Percentiles rank a stretch among this genome's conserved stretches.
Conservation (phyloP, 139 green algal species). For the Limnomonas spitsbergensis region DNA sequence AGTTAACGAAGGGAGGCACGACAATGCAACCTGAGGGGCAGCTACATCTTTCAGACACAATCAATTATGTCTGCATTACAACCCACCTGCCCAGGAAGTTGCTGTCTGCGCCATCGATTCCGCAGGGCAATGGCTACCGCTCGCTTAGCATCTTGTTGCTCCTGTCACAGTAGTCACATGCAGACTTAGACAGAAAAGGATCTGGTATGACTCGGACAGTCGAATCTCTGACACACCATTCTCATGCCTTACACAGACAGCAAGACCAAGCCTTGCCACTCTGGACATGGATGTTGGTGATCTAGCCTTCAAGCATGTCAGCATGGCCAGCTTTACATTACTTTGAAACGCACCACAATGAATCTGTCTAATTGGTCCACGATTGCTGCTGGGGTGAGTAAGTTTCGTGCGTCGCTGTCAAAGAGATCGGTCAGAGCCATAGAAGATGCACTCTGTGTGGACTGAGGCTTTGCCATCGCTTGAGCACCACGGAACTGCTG, state of each 20-base stretch:
- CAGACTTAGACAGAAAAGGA: no score
- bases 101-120: slow-evolving; percentile 88
- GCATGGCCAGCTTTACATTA: no score
- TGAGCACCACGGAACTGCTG: not conserved
- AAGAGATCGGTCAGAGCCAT: not conserved
- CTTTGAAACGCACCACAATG: slow-evolving; percentile 74
- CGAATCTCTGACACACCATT: no score
- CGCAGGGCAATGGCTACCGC: slow-evolving; percentile 91
- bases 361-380: slow-evolving; percentile 67
- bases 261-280: no score
- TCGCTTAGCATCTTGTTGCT: slow-evolving; percentile 80
- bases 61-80: no score
- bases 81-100: slow-evolving; percentile 19
- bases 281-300: no score
- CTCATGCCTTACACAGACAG: no score
- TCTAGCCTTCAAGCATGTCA: no score
- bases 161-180: not conserved
- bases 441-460: not conserved
- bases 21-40: no score
- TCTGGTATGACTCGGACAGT: no score
- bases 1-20: no score
- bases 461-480: not conserved
- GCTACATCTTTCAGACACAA: no score
- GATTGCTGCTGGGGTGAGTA: slow-evolving; percentile 42
- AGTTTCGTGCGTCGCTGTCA: not conserved